phyloP scores from a whole-genome alignment of 768 basidiomycete species.

The Austroboletus eburneus region DNA sequence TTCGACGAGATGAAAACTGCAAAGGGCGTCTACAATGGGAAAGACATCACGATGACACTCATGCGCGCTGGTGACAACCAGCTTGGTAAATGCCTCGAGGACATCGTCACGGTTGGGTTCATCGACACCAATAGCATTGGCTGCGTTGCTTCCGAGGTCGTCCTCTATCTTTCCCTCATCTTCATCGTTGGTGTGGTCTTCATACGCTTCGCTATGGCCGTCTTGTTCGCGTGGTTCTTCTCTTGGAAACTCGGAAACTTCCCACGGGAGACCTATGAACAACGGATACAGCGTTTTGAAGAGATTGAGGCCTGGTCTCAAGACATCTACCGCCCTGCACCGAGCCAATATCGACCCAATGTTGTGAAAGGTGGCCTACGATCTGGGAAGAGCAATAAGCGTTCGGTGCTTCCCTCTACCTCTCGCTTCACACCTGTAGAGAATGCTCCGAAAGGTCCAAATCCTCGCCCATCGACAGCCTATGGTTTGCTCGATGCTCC shows the following conservation, averaged over 20 bases:
- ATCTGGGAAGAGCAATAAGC: constrained; percentile 45
- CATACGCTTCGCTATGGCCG: constrained; percentile 95
- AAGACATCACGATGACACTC: constrained; percentile 86
- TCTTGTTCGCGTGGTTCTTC: constrained; percentile 97
- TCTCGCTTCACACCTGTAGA: constrained; percentile 78
- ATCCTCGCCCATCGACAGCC: constrained; percentile 54
- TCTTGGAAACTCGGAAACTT: constrained; percentile 95
- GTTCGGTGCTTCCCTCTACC: constrained; percentile 59
- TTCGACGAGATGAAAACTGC: constrained; percentile 73
- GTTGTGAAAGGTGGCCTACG: constrained; percentile 68
- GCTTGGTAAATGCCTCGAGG: constrained; percentile 79
- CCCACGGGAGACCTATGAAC: constrained; percentile 86
- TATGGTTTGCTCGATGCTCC: constrained; percentile 65
- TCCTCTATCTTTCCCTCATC: constrained; percentile 90
- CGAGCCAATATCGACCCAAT: constrained; percentile 85
- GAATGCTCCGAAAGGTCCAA: constrained; percentile 47
- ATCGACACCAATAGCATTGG: constrained; percentile 94
- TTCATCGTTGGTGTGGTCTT: constrained; percentile 97
- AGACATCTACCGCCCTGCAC: constrained; percentile 93
- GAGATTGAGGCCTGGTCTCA: constrained; percentile 97
- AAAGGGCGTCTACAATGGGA: constrained; percentile 72
- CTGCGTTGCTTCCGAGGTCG: constrained; percentile 92
- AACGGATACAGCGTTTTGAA: constrained; percentile 82
- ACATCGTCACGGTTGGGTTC: constrained; percentile 85
- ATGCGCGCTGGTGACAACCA: constrained; percentile 64